Base-by-base conservation (phyloP, 345 rosid genomes). In the Eucalyptus rudis region DNA sequence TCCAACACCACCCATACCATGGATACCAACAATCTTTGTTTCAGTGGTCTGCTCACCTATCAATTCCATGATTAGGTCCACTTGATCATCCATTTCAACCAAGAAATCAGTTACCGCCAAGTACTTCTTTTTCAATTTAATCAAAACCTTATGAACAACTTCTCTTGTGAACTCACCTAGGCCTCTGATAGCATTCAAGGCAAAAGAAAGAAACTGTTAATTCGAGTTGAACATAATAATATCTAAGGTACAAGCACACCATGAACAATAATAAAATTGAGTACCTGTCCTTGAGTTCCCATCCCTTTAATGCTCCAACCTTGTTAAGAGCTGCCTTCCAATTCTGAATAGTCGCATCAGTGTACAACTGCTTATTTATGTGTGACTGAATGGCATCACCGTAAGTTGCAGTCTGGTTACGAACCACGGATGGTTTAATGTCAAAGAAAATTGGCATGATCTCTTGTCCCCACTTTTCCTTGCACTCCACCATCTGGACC, bases 1-100 rank as follows among this genome's bases (percentile, higher is more conserved):
- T 71, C 86, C 86, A 0, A 88, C 80, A 51, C 89, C 89, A 5
- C 89, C 89, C 86, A 79, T 88, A 19, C 89, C 89, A 33, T 71
- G 8, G 6, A 88, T 88, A 15, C 36, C 36, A 33, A 33, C 36
- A 33, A 33, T 33, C 40, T 40, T 40, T 40, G 40, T 40, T 4
- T 40, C 0, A 4, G 40, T 4, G 40, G 40, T 40, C 5, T 40
- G 4, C 40, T 40, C 40, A 40, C 40, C 40, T 40, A 40, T 40
- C 1, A 4, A 40, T 40, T 40, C 40, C 40, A 40, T 40, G 5
- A 40, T 40, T 40, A 1, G 1, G 5, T 40, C 40, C 40, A 40
- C 5, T 1, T 40, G 40, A 40, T 40, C 40, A 0, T 40, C 40
- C 40, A 40, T 40, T 40, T 40, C 40, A 40, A 40, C 40, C 5